A percentile compares a stretch with the other conserved stretches of the same genome.
These are phyloP conservation scores for Candida odintsovae DNA, from an alignment of 805 yeast genomes.

Conservation along the genomic window DNA sequence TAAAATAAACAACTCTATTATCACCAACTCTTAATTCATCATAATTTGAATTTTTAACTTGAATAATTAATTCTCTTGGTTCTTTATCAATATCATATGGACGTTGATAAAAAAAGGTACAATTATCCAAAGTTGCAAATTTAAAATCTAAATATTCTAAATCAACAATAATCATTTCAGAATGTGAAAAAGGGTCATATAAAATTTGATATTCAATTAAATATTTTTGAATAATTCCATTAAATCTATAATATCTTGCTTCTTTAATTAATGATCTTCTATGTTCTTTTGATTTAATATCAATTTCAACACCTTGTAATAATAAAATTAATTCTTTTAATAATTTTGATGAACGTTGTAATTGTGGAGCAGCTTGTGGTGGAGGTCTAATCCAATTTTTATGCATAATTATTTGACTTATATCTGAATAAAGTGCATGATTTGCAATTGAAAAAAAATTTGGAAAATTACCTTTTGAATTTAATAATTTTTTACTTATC, in stretches of 20 bases:
- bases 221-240: conserved; percentile 61
- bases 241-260: conserved; percentile 70
- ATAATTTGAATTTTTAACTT: not conserved
- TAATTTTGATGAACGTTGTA: conserved; percentile 14
- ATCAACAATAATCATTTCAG: conserved; percentile 47
- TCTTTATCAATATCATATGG: conserved; percentile 36
- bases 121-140: conserved; percentile 12
- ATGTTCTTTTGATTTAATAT: conserved; percentile 45
- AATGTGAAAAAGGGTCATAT: conserved; percentile 43
- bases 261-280: conserved; percentile 57
- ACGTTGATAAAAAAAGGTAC: conserved; percentile 31
- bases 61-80: conserved; percentile 2
- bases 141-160: conserved; percentile 11
- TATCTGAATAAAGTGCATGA: conserved; percentile 46
- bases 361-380: conserved; percentile 57
- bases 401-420: conserved; percentile 33
- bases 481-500: conserved; percentile 50
- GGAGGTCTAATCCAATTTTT: conserved; percentile 67
- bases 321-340: conserved; percentile 37
- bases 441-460: conserved; percentile 68
- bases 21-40: not conserved
- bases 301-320: conserved; percentile 48
- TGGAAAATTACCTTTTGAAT: conserved; percentile 56
- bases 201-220: conserved; percentile 47
- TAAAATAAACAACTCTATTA: not conserved